Conservation (phyloP, 2,329 filamentous ascomycete species). For the Microcyclospora pomicola region DNA sequence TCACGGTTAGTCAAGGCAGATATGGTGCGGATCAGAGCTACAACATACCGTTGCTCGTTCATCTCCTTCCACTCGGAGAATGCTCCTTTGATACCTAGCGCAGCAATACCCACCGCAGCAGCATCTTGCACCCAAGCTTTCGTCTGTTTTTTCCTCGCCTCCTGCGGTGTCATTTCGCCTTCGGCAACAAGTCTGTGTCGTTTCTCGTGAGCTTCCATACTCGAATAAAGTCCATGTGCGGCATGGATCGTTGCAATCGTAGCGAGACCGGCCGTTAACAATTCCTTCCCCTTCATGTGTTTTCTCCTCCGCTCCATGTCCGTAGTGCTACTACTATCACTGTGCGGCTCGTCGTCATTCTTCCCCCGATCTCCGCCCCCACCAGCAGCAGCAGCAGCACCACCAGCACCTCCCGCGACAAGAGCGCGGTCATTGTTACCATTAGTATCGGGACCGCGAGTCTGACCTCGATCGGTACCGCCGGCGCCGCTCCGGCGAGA, state of each 20-base stretch:
- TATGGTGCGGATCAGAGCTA: background rate
- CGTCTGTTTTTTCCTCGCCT: conserved; percentile 47
- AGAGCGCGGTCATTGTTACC: conserved; percentile 26
- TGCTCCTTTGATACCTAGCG: conserved; percentile 53
- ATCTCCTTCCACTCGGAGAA: conserved; percentile 55
- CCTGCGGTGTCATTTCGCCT: conserved; percentile 48
- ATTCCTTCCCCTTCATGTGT: conserved; percentile 52
- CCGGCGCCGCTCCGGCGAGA: conserved; percentile 22
- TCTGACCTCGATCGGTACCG: conserved; percentile 20
- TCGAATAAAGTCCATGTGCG: conserved; percentile 49
- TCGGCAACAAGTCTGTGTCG: conserved; percentile 46
- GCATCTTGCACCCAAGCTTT: conserved; percentile 52
- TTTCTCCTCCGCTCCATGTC: conserved; percentile 50
- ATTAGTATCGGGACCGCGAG: conserved; percentile 26
- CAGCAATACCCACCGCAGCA: conserved; percentile 53
- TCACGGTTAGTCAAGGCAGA: background rate
- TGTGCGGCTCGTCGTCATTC: conserved; percentile 8
- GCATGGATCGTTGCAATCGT: conserved; percentile 57
- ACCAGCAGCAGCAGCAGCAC: conserved; percentile 17
- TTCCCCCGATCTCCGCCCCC: conserved; percentile 7
- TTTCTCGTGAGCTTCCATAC: conserved; percentile 49
- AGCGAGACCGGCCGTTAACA: conserved; percentile 51
- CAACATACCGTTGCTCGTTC: conserved; percentile 44
- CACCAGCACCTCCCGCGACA: conserved; percentile 24
- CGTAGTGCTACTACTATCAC: conserved; percentile 24